Base-by-base conservation (phyloP, 345 rosid species). In the Erysimum cheiranthoides region DNA sequence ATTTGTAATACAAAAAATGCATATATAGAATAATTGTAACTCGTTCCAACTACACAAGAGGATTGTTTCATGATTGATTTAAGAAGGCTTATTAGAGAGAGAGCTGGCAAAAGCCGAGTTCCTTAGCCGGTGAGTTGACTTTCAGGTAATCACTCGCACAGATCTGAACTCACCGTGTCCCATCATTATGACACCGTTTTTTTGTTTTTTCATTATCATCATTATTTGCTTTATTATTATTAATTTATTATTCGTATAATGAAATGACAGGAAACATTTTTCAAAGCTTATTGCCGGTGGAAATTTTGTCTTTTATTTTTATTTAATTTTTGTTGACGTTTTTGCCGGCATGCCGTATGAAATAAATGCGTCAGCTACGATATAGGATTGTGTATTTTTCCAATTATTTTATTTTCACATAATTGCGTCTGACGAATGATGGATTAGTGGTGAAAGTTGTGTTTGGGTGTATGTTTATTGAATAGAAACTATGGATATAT, bases 51-150 rank as follows among this genome's bases (percentile, higher is more conserved):
- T 36, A 57, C 25, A 57, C 13, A 51, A n/a, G 13, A 57, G 43
- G 13, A 16, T 58, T 58, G 43, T 35, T 58, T 8, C 11, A 56
- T 56, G 61, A 56, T n/a, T 56, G 61, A 56, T n/a, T n/a, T 5
- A 13, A 56, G 1, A 57, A 57, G 40, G 21, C 8, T 21, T 21
- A 21, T 21, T 32, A 34, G 45, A 10, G 27, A 10, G 27, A 62
- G 63, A 60, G 72, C 76, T 71, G 76, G 76, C 75, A 18, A 56
- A 54, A 56, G 39, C 57, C 73, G 63, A 71, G 61, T 71, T 46
- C 13, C 49, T 56, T 30, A 71, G 77, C 70, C 67, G 73, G 67
- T 65, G 73, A 66, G 77, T 78, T 78, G 81, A 78, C 81, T 71
- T 66, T 49, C 6, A 59, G 11, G n/a, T 70, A 50, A 46, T 40